Evolutionary conservation across 345 rosid species (phyloP).

Genomic region (Pugionium cornutum): DNA sequence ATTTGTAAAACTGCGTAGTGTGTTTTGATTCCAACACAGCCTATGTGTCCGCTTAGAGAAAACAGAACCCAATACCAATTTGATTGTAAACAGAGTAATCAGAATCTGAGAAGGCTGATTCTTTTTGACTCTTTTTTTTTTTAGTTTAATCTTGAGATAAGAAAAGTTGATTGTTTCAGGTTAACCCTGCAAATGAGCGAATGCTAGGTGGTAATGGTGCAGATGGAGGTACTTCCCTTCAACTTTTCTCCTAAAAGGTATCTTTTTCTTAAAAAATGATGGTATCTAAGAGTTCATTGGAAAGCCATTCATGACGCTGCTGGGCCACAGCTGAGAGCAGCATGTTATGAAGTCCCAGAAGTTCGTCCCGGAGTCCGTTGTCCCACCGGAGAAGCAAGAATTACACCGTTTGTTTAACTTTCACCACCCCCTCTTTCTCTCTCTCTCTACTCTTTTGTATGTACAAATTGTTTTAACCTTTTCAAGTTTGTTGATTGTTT

Average conservation of each 20-base stretch:
- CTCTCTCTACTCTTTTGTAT: neutral
- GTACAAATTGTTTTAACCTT: neutral
- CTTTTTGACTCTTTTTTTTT: neutral
- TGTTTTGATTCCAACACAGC: too few species aligned
- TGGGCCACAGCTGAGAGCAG: conserved; percentile 65
- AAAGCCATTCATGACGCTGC: conserved; percentile 61
- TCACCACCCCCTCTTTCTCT: neutral
- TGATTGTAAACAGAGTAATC: neutral
- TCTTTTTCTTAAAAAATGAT: neutral
- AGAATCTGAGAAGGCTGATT: neutral
- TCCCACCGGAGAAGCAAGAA: conserved; percentile 88
- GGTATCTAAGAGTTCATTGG: neutral
- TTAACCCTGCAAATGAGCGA: conserved; percentile 75
- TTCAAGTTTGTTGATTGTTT: conserved; percentile 14
- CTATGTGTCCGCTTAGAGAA: too few species aligned
- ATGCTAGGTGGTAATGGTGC: conserved; percentile 97
- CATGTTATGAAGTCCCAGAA: conserved; percentile 66
- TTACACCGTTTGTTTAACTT: conserved; percentile 55
- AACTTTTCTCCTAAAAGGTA: neutral
- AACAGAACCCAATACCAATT: neutral
- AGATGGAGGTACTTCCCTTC: conserved; percentile 64
- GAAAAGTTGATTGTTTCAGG: conserved; percentile 44
- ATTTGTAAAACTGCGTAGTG: too few species aligned
- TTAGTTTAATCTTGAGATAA: neutral
- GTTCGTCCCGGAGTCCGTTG: conserved; percentile 69